Conservation (phyloP, 495 filamentous ascomycete species). For the Penicillium coprophilum region DNA sequence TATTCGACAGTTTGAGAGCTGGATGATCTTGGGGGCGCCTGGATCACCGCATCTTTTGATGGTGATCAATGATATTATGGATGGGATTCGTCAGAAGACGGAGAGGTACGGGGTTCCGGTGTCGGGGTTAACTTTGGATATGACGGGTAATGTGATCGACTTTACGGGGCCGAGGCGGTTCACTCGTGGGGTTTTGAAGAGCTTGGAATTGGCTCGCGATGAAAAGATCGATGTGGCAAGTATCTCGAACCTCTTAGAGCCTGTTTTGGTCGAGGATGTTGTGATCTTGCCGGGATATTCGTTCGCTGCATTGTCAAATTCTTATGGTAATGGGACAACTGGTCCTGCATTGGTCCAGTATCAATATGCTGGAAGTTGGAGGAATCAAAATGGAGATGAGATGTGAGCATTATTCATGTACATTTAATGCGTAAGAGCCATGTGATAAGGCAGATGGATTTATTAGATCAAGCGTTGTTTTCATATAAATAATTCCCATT, state of each 20-base stretch:
- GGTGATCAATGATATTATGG: constrained; percentile 8
- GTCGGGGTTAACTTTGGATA: background rate
- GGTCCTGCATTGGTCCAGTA: constrained; percentile 1
- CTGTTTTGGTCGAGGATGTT: constrained; percentile 4
- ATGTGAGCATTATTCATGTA: background rate
- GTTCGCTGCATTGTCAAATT: background rate
- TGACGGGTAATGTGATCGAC: constrained; percentile 1
- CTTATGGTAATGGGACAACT: background rate
- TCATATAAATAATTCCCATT: constrained; percentile 16
- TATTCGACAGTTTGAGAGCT: constrained; percentile 7
- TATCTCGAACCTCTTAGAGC: background rate
- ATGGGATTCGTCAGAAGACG: background rate
- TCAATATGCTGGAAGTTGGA: constrained; percentile 11
- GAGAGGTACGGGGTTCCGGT: background rate
- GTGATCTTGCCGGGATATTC: constrained; percentile 5
- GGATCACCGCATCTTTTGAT: background rate
- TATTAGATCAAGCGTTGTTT: background rate
- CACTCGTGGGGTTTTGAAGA: background rate
- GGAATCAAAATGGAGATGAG: constrained; percentile 7
- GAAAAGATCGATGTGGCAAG: background rate
- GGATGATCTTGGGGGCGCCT: constrained; percentile 6
- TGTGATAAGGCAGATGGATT: background rate
- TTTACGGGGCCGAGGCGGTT: constrained; percentile 5
- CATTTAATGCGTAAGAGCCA: background rate
- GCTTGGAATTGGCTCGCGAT: background rate